Base-by-base conservation (phyloP, 305 asterid species). In the Solanum hybrid region DNA sequence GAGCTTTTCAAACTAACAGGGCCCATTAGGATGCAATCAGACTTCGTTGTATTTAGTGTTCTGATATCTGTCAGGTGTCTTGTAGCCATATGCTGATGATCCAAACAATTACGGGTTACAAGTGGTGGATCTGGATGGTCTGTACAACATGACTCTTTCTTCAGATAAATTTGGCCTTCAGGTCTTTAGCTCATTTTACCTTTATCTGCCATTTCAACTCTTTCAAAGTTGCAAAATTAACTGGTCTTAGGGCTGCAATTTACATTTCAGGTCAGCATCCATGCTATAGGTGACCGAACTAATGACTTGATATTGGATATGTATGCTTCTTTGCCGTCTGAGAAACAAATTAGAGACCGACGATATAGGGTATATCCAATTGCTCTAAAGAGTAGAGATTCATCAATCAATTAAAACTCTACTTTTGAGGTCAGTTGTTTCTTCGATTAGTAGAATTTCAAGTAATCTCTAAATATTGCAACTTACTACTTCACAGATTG, bases 261-360 rank as follows among this genome's bases (percentile, higher is more conserved):
- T 88, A 51, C 51, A 36, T 90, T 92, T 91, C 93, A 97, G 99
- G 97, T 94, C 76, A 96, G 98, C 31, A 90, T 97, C 91, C 99
- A 97, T 93, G 99, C 99, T 86, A 96, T 97, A 90, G 99, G 99
- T 87, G 99, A 97, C 94, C 91, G 91, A 92, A 95, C 99, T 86
- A 97, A 96, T 93, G 98, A 94, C 91, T 89, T 95, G 93, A 93
- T 97, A 93, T 90, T 97, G 94, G 97, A 97, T 94, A 92, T 96
- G 95, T 97, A 96, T 92, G 93, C 94, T 91, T 93, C 94, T 74
- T 95, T 96, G 91, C 94, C 93, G 77, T 92, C 95, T 89, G 89
- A 87, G 92, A 96, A 96, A 91, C 98, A 97, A 92, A 89, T 82
- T 64, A 94, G 95, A 90, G 99, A 96, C 88, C 94, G 97, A 69